Conservation (phyloP, 352 stramenopile genomes). For the Globisporangium uncinulatum region DNA sequence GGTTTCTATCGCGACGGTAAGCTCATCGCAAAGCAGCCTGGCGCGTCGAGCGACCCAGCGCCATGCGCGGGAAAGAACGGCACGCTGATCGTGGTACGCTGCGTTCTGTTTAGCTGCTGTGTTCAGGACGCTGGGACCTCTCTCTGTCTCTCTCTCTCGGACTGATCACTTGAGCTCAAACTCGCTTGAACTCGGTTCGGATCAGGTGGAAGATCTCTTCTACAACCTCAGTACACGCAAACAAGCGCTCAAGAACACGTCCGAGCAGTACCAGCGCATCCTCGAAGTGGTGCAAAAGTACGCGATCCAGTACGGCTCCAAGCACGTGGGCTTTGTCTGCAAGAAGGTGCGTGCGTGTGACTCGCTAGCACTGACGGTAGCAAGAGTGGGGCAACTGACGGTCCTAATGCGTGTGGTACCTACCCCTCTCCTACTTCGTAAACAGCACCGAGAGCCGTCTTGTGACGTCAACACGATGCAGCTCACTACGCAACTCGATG, state of each 20-base stretch:
- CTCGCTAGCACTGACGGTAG: not conserved
- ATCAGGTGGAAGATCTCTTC: conserved; percentile 95
- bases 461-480: conserved; percentile 76
- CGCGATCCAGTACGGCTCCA: conserved; percentile 89
- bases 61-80: conserved; percentile 79
- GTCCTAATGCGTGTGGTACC: not conserved
- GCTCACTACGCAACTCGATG: conserved; percentile 56
- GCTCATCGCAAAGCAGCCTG: conserved; percentile 64
- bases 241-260: conserved; percentile 89
- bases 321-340: conserved; percentile 93
- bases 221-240: conserved; percentile 96
- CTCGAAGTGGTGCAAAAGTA: conserved; percentile 97
- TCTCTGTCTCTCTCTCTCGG: not conserved
- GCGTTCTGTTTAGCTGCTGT: not conserved
- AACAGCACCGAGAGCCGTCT: conserved; percentile 64
- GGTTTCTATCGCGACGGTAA: conserved; percentile 91
- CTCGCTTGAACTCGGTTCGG: not conserved
- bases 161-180: not conserved
- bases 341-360: conserved; percentile 67
- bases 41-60: conserved; percentile 51
- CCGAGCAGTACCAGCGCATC: conserved; percentile 93
- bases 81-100: conserved; percentile 64
- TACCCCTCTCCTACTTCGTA: too few species aligned
- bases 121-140: too few species aligned
- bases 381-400: not conserved